These are phyloP conservation scores for Clitoria ternatea DNA, from an alignment of 306 rosid species.

Conservation along the genomic window DNA sequence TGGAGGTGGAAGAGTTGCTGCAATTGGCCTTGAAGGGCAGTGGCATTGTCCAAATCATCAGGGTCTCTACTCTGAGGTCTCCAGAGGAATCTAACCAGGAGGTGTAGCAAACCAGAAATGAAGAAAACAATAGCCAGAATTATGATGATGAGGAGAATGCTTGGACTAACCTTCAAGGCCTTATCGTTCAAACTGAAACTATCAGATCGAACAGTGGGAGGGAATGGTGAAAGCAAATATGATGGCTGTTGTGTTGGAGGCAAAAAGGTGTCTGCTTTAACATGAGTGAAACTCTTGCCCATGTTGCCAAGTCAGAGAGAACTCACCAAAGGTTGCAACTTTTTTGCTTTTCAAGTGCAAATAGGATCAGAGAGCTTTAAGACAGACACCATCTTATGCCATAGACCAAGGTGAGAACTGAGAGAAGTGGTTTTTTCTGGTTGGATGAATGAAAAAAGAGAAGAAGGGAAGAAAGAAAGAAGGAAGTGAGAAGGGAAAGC, in stretches of 20 bases:
- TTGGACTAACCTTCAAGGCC: conserved; percentile 60
- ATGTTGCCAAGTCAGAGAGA: conserved; percentile 30
- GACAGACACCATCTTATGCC: conserved; percentile 17
- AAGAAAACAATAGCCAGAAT: conserved; percentile 84
- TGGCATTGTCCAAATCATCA: conserved; percentile 61
- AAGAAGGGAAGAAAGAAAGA: neutral
- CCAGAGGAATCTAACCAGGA: conserved; percentile 71
- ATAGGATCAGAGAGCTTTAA: neutral
- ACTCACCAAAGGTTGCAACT: conserved; percentile 36
- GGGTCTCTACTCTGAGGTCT: conserved; percentile 57
- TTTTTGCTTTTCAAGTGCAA: conserved; percentile 29
- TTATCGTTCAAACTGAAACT: conserved; percentile 46
- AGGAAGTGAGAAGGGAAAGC: neutral
- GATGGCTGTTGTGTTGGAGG: conserved; percentile 44
- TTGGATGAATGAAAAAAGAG: neutral
- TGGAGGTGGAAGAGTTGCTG: conserved; percentile 96
- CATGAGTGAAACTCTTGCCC: conserved; percentile 23
- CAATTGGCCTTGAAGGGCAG: conserved; percentile 88
- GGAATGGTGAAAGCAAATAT: conserved; percentile 24
- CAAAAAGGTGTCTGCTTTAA: conserved; percentile 23
- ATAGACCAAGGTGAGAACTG: neutral
- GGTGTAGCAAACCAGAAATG: conserved; percentile 89
- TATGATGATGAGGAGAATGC: conserved; percentile 65
- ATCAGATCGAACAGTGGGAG: conserved; percentile 33
- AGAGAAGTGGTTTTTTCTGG: neutral